phyloP scores from a whole-genome alignment of 192 early-diverging fungal genomes.

The Rhizophagus sp. region DNA sequence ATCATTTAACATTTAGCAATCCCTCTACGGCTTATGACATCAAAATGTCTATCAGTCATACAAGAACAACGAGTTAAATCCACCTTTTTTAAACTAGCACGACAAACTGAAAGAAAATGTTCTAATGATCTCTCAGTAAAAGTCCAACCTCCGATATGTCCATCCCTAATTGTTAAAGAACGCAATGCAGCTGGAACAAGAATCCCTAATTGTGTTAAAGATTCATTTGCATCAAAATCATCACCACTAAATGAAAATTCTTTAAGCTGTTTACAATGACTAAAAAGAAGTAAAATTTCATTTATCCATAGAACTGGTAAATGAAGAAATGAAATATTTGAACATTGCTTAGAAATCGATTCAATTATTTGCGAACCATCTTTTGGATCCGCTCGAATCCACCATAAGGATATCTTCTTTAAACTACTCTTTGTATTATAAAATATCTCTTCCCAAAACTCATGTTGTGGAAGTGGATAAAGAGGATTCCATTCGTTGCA shows the following conservation, averaged over 20 bases:
- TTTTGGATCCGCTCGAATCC: conserved; percentile 6
- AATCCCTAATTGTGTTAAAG: not conserved
- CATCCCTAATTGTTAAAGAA: not conserved
- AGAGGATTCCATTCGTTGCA: conserved; percentile 7
- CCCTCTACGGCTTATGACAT: not conserved
- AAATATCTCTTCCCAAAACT: not conserved
- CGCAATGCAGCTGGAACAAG: not conserved
- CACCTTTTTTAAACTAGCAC: not conserved
- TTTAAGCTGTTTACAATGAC: not conserved
- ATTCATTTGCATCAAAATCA: conserved; percentile 1
- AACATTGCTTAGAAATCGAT: not conserved
- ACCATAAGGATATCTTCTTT: not conserved
- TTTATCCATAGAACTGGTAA: not conserved
- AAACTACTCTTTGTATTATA: not conserved
- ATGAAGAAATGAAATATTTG: not conserved
- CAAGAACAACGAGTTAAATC: not conserved
- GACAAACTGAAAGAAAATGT: not conserved
- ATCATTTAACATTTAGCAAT: too few relatives aligned
- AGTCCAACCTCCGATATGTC: not conserved
- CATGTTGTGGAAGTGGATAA: not conserved
- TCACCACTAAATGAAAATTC: not conserved
- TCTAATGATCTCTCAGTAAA: not conserved
- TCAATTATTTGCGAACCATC: conserved; percentile 6
- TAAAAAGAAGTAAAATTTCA: not conserved
- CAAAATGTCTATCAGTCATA: not conserved